Conservation (phyloP, 768 basidiomycete genomes). For the Tylopilus vinaceipallidus region DNA sequence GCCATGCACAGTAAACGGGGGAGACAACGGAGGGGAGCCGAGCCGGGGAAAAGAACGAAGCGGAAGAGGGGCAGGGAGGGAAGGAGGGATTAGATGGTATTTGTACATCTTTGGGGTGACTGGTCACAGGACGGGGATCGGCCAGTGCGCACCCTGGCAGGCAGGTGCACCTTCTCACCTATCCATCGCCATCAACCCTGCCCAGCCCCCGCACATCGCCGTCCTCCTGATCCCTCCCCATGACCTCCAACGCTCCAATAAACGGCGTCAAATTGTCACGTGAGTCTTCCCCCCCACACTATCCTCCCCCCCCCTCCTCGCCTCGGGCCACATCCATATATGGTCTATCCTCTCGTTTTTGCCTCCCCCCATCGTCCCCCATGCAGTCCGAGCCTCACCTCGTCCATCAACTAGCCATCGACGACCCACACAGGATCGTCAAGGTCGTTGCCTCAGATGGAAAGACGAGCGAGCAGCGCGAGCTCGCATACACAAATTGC, state of each 20-base stretch:
- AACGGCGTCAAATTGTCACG: slow-evolving; percentile 86
- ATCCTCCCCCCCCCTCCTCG: slow-evolving; percentile 14
- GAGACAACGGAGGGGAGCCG: no score
- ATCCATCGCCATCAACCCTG: slow-evolving; percentile 8
- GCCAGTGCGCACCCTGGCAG: slow-evolving; percentile 24
- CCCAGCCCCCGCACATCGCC: slow-evolving; percentile 10
- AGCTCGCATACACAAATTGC: slow-evolving; percentile 94
- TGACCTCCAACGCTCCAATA: slow-evolving; percentile 78
- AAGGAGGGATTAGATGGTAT: slow-evolving; percentile 9
- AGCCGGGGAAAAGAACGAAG: slow-evolving; percentile 13
- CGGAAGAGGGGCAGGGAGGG: background rate
- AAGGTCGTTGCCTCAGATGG: slow-evolving; percentile 95
- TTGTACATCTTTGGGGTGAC: slow-evolving; percentile 32
- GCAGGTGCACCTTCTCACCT: slow-evolving; percentile 11
- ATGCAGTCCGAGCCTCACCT: slow-evolving; percentile 28
- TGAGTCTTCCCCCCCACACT: slow-evolving; percentile 42
- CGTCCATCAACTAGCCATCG: slow-evolving; percentile 56
- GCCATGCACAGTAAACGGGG: background rate
- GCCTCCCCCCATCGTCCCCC: slow-evolving; percentile 35
- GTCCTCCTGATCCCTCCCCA: slow-evolving; percentile 29
- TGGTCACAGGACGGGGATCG: slow-evolving; percentile 33
- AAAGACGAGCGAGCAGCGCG: slow-evolving; percentile 83
- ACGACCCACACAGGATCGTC: slow-evolving; percentile 96
- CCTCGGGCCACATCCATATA: slow-evolving; percentile 27
- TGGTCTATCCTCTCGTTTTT: slow-evolving; percentile 35